phyloP scores from a whole-genome alignment of 2,329 filamentous ascomycete species.

The Epichloe uncinata region DNA sequence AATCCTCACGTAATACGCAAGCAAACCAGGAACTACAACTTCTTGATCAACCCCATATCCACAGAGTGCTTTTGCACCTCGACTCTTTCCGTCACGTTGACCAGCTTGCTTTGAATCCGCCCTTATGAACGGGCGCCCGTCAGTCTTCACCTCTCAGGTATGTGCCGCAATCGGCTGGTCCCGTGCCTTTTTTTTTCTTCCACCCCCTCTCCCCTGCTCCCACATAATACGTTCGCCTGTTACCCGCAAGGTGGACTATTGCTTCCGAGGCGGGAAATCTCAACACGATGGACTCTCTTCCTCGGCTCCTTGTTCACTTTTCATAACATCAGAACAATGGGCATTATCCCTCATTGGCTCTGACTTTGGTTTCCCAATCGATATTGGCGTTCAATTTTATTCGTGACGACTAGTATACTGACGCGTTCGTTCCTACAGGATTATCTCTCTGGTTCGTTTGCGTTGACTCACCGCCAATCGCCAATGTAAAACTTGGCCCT shows the following conservation, averaged over 20 bases:
- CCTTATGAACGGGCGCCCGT: slow-evolving; percentile 77
- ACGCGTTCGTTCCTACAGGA: slow-evolving; percentile 37
- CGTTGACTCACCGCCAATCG: slow-evolving; percentile 25
- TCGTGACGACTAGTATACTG: slow-evolving; percentile 20
- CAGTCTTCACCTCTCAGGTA: slow-evolving; percentile 81
- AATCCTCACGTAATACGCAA: slow-evolving; percentile 1
- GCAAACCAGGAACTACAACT: background rate
- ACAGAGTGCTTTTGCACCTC: slow-evolving; percentile 10
- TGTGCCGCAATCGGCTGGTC: slow-evolving; percentile 12
- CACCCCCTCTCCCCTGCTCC: background rate
- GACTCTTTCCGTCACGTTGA: slow-evolving; percentile 10
- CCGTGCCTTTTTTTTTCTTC: background rate
- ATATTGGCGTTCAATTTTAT: background rate
- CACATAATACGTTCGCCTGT: background rate
- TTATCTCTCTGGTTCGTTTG: slow-evolving; percentile 58
- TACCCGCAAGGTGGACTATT: background rate
- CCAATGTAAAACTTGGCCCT: background rate
- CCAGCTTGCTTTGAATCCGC: slow-evolving; percentile 35
- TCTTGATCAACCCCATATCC: background rate
- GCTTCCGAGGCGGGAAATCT: background rate
- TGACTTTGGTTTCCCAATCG: too few relatives aligned
- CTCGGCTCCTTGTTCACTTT: background rate
- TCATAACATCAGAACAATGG: background rate
- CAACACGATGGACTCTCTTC: background rate
- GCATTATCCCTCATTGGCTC: background rate